Evolutionary conservation across 2,329 filamentous ascomycete genomes (phyloP).

Genomic region (Gliomastix tumulicola): DNA sequence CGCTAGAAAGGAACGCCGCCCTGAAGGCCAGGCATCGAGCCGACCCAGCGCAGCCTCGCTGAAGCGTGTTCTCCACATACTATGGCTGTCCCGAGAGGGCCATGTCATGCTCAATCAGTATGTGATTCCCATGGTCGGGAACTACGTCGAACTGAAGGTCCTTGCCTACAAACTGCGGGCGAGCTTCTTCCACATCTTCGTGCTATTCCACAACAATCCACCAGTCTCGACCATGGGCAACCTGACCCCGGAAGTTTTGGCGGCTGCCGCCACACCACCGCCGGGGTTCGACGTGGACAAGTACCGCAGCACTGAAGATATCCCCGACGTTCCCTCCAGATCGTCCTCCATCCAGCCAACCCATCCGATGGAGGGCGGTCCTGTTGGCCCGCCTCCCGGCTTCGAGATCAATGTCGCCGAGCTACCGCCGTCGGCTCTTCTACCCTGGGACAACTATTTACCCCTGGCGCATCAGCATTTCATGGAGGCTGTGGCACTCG

Average conservation of each 20-base stretch:
- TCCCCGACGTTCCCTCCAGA: conserved; percentile 25
- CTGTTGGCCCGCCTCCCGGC: conserved; percentile 49
- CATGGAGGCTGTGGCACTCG: conserved; percentile 65
- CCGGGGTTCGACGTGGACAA: conserved; percentile 40
- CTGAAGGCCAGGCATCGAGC: conserved; percentile 60
- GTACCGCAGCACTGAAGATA: conserved; percentile 25
- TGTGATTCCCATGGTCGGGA: conserved; percentile 76
- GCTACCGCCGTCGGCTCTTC: conserved; percentile 63
- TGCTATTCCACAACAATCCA: conserved; percentile 89
- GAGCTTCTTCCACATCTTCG: conserved; percentile 94
- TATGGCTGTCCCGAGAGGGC: conserved; percentile 93
- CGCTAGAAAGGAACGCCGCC: conserved; percentile 73
- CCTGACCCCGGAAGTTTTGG: conserved; percentile 37
- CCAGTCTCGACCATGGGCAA: conserved; percentile 58
- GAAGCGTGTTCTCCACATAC: conserved; percentile 78
- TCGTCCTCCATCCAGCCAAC: conserved; percentile 40
- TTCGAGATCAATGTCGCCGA: conserved; percentile 33
- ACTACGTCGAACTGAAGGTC: conserved; percentile 77
- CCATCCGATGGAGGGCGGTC: conserved; percentile 48
- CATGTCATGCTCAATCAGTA: conserved; percentile 81
- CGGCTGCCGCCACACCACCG: conserved; percentile 23
- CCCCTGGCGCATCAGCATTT: conserved; percentile 79
- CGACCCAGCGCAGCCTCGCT: conserved; percentile 72
- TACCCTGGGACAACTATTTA: conserved; percentile 74
- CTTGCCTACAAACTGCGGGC: conserved; percentile 87